Percentiles rank a stretch among this genome's conserved stretches.
phyloP scores from a whole-genome alignment of 2,329 filamentous ascomycete genomes.

The Pseudofabraea citricarpa region DNA sequence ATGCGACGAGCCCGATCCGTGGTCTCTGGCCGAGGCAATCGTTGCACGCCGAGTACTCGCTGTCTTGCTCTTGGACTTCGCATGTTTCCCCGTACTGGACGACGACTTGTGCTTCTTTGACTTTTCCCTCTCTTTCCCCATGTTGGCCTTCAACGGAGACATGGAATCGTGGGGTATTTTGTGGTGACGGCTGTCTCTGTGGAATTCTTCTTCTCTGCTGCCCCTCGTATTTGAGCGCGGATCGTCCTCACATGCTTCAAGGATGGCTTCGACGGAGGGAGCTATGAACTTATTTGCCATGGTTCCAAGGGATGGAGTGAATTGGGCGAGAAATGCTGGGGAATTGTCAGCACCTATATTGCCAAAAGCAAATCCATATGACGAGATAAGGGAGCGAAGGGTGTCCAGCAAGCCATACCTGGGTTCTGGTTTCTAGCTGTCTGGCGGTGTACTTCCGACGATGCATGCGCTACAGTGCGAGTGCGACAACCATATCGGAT shows the following conservation, averaged over 20 bases:
- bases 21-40: slow-evolving; percentile 10
- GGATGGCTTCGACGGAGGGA: slow-evolving; percentile 22
- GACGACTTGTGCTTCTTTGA: slow-evolving; percentile 16
- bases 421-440: neutral
- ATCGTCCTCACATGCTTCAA: slow-evolving; percentile 24
- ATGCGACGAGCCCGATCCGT: slow-evolving; percentile 10
- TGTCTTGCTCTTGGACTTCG: slow-evolving; percentile 14
- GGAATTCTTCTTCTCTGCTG: slow-evolving; percentile 8
- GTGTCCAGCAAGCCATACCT: neutral
- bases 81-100: slow-evolving; percentile 11
- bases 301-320: too few relatives aligned
- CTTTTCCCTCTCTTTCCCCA: slow-evolving; percentile 18
- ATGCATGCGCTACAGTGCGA: neutral
- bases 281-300: slow-evolving; percentile 23
- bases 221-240: slow-evolving; percentile 14
- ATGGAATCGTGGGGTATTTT: slow-evolving; percentile 13
- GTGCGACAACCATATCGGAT: slow-evolving; percentile 7
- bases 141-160: slow-evolving; percentile 15
- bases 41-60: slow-evolving; percentile 12
- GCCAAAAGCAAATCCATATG: neutral
- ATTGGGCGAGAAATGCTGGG: too few relatives aligned
- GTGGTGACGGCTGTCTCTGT: slow-evolving; percentile 10
- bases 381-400: neutral
- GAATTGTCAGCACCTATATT: neutral
- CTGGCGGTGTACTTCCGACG: neutral